Evolutionary conservation across 495 filamentous ascomycete species (phyloP).

Genomic region (Lentithecium fluviatile): DNA sequence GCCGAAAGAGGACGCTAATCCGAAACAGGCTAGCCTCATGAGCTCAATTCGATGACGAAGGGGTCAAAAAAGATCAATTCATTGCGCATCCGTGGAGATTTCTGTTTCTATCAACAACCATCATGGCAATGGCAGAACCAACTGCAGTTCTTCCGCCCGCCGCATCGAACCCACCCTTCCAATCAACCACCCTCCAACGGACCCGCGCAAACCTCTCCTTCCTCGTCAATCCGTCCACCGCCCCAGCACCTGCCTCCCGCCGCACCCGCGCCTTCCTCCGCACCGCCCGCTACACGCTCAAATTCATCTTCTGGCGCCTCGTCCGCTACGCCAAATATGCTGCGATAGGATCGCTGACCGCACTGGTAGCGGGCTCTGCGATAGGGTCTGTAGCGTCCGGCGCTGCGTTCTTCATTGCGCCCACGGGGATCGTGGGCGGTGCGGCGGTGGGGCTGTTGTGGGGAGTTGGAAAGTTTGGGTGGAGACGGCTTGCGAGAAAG

Average conservation of each 20-base stretch:
- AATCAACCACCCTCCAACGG: constrained; percentile 1
- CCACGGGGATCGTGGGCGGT: constrained; percentile 38
- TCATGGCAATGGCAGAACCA: no score
- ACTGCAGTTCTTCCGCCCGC: no score
- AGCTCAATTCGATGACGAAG: no score
- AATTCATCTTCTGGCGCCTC: constrained; percentile 46
- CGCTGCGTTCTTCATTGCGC: constrained; percentile 42
- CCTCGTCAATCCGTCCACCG: constrained; percentile 17
- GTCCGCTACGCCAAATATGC: constrained; percentile 46
- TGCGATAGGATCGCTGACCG: constrained; percentile 39
- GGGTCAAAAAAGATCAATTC: not conserved
- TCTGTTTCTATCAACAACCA: no score
- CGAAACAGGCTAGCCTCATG: no score
- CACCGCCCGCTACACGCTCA: constrained; percentile 38
- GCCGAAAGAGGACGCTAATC: no score
- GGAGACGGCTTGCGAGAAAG: constrained; percentile 30
- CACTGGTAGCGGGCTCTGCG: constrained; percentile 31
- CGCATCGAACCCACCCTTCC: not conserved
- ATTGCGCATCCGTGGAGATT: no score
- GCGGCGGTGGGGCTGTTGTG: constrained; percentile 37
- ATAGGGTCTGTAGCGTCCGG: constrained; percentile 41
- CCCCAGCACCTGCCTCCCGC: constrained; percentile 29
- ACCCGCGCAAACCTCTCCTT: constrained; percentile 12
- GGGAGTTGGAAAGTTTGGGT: constrained; percentile 34
- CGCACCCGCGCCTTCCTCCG: constrained; percentile 44